A percentile compares a stretch with the other conserved stretches of the same genome.
These are phyloP conservation scores for Suillus sp. DNA, from an alignment of 768 basidiomycete genomes.

Conservation along the genomic window DNA sequence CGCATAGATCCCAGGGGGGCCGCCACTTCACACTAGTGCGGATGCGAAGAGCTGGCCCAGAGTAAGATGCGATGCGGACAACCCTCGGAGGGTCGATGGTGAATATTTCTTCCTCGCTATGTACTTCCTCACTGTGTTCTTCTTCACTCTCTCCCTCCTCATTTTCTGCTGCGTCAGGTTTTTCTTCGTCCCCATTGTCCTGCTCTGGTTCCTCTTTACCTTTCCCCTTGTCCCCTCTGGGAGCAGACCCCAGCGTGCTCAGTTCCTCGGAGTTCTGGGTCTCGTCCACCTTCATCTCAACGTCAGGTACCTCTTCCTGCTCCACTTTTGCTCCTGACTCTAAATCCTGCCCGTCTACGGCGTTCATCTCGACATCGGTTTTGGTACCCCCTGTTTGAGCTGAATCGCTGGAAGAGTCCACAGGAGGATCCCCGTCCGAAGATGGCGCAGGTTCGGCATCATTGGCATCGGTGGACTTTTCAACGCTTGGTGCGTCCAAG, in stretches of 20 bases:
- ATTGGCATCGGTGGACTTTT: background rate
- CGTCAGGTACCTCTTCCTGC: background rate
- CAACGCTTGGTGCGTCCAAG: background rate
- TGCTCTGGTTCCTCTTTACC: conserved; percentile 2
- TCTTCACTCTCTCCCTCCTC: background rate
- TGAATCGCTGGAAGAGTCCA: background rate
- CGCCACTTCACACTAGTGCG: conserved; percentile 20
- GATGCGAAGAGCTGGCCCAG: conserved; percentile 16
- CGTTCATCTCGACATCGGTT: background rate
- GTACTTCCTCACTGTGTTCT: background rate
- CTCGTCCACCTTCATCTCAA: conserved; percentile 1
- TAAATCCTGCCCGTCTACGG: background rate
- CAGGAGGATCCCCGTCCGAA: background rate
- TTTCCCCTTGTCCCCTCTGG: background rate
- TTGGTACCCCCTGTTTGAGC: background rate
- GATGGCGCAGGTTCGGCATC: background rate
- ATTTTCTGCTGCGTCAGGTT: background rate
- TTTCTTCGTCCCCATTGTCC: background rate
- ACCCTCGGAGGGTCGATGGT: conserved; percentile 1
- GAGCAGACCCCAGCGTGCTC: background rate
- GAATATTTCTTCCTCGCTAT: background rate
- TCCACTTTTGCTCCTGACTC: background rate
- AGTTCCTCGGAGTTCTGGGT: background rate
- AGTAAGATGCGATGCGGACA: background rate
- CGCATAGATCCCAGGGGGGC: conserved; percentile 6